Evolutionary conservation across 2,329 filamentous ascomycete genomes (phyloP).

Genomic region (Teratosphaeriaceae sp.): DNA sequence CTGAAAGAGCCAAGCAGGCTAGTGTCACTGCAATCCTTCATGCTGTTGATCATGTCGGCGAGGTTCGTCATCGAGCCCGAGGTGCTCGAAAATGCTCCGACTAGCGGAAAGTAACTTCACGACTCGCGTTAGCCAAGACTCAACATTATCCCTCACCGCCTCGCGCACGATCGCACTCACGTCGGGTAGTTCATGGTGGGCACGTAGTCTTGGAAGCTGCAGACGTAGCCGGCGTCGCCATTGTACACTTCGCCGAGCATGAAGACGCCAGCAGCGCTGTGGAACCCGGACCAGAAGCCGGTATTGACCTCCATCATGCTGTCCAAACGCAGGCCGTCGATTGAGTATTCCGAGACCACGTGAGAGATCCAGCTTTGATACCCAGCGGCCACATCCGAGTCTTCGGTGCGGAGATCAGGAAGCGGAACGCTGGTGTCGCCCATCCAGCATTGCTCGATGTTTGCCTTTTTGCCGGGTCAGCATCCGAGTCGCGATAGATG

Average conservation of each 20-base stretch:
- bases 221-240: slow-evolving; percentile 31
- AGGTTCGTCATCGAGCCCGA: slow-evolving; percentile 33
- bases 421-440: slow-evolving; percentile 50
- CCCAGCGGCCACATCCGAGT: slow-evolving; percentile 41
- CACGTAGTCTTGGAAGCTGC: slow-evolving; percentile 38
- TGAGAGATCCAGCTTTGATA: slow-evolving; percentile 54
- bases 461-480: slow-evolving; percentile 16
- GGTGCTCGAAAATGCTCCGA: slow-evolving; percentile 31
- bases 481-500: not conserved
- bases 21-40: slow-evolving; percentile 33
- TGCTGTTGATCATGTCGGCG: slow-evolving; percentile 24
- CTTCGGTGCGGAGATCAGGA: slow-evolving; percentile 56
- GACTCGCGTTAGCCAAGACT: slow-evolving; percentile 17
- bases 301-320: slow-evolving; percentile 42
- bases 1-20: slow-evolving; percentile 34
- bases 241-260: slow-evolving; percentile 42
- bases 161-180: slow-evolving; percentile 11
- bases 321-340: slow-evolving; percentile 51
- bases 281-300: slow-evolving; percentile 31
- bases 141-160: slow-evolving; percentile 1
- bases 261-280: slow-evolving; percentile 32
- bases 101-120: slow-evolving; percentile 32
- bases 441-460: slow-evolving; percentile 46
- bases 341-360: slow-evolving; percentile 54
- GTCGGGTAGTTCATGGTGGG: slow-evolving; percentile 42